Evolutionary conservation across 495 filamentous ascomycete species (phyloP).

Genomic region (Ascodesmis nigricans): DNA sequence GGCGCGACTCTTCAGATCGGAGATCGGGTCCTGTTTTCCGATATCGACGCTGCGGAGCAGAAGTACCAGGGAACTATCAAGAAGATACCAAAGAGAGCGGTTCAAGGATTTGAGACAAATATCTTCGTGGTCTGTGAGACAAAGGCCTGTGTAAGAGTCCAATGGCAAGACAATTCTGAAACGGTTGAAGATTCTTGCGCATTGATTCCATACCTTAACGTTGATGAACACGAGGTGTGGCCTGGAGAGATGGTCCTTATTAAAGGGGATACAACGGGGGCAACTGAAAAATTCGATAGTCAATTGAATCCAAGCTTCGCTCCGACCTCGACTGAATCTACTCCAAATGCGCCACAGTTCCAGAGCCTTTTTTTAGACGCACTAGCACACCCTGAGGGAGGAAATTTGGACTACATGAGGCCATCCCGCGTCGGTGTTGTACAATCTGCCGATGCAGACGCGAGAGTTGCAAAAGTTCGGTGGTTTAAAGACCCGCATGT

Average conservation of each 20-base stretch:
- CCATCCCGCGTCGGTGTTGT: constrained; percentile 35
- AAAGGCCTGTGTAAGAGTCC: constrained; percentile 28
- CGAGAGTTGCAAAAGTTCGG: constrained; percentile 31
- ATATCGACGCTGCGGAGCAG: constrained; percentile 25
- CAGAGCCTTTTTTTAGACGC: no score
- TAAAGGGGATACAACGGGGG: constrained; percentile 21
- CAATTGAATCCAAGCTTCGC: constrained; percentile 10
- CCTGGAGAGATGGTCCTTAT: constrained; percentile 36
- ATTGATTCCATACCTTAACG: constrained; percentile 27
- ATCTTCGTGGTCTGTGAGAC: constrained; percentile 29
- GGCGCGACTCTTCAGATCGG: constrained; percentile 23
- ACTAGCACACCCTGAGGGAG: constrained; percentile 5
- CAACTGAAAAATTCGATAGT: constrained; percentile 6
- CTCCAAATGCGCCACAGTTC: constrained; percentile 1
- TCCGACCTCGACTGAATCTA: neutral
- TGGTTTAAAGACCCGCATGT: constrained; percentile 31
- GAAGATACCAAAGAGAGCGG: constrained; percentile 28
- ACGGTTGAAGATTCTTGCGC: constrained; percentile 25
- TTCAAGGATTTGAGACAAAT: constrained; percentile 37
- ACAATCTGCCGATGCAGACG: constrained; percentile 31
- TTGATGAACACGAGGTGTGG: constrained; percentile 35
- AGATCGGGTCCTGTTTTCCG: constrained; percentile 31
- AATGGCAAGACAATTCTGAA: constrained; percentile 37
- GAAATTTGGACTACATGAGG: constrained; percentile 9
- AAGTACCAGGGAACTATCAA: constrained; percentile 29